Evolutionary conservation across 78 protist species (phyloP).

Genomic region (Parvularia atlantis): DNA sequence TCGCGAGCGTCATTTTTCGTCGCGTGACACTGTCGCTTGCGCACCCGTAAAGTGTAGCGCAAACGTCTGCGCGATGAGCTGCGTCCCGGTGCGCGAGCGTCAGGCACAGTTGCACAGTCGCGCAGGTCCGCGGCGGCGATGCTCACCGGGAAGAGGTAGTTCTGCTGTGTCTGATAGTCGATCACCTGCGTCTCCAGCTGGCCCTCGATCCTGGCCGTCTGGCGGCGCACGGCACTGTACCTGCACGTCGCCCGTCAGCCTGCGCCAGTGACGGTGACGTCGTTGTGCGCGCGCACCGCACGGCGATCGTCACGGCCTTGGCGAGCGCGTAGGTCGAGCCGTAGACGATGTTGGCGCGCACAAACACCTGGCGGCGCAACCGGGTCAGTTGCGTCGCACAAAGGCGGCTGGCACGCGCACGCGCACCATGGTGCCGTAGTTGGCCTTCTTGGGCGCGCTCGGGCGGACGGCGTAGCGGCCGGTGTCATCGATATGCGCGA

Average conservation of each 20-base stretch:
- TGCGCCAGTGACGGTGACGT: too few relatives aligned
- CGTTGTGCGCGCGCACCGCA: too few relatives aligned
- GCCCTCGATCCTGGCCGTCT: background rate
- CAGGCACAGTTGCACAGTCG: too few relatives aligned
- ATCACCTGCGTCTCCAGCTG: slow-evolving; percentile 13
- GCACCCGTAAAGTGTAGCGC: too few relatives aligned
- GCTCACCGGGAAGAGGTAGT: slow-evolving; percentile 17
- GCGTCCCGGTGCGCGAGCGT: too few relatives aligned
- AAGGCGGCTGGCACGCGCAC: slow-evolving; percentile 22
- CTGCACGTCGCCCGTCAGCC: too few relatives aligned
- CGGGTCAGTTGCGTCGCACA: too few relatives aligned
- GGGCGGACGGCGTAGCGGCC: slow-evolving; percentile 43
- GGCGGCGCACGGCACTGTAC: slow-evolving; percentile 42
- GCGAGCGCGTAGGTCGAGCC: background rate
- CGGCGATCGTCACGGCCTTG: slow-evolving; percentile 31
- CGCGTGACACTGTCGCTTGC: too few relatives aligned
- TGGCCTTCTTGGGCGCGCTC: slow-evolving; percentile 30
- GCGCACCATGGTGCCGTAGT: slow-evolving; percentile 45
- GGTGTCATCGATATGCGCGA: background rate
- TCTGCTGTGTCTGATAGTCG: slow-evolving; percentile 41
- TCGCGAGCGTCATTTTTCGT: too few relatives aligned
- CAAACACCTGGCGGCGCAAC: too few relatives aligned
- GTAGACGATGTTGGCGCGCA: background rate
- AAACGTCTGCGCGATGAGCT: too few relatives aligned
- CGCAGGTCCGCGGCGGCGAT: slow-evolving; percentile 24